These are phyloP conservation scores for Cercospora zeae-maydis DNA, from an alignment of 2,329 filamentous ascomycete genomes.

Conservation along the genomic window DNA sequence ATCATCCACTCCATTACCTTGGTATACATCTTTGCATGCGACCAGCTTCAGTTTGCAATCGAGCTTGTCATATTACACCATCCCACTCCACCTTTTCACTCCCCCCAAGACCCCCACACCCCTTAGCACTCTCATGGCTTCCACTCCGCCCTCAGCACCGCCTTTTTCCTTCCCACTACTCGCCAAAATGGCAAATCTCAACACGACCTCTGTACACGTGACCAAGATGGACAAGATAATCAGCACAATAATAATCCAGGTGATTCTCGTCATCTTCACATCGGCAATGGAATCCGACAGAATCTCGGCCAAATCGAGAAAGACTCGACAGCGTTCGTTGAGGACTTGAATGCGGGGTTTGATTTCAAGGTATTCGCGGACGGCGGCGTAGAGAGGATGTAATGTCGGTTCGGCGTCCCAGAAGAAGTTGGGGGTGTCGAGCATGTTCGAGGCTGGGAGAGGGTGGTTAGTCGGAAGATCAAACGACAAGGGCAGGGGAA, in stretches of 20 bases:
- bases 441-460: constrained; percentile 77
- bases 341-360: constrained; percentile 93
- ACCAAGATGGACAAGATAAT: constrained; percentile 89
- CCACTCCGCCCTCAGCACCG: background rate
- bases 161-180: constrained; percentile 16
- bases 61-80: background rate
- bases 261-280: constrained; percentile 91
- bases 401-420: constrained; percentile 96
- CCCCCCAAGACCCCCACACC: constrained; percentile 1
- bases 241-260: constrained; percentile 95
- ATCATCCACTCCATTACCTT: too few relatives aligned
- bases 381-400: constrained; percentile 87
- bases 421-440: constrained; percentile 95
- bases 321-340: constrained; percentile 94
- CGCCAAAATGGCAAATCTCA: constrained; percentile 74
- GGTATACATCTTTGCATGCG: too few relatives aligned
- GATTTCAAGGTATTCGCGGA: constrained; percentile 96
- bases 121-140: background rate
- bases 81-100: background rate
- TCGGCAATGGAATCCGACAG: constrained; percentile 88
- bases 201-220: constrained; percentile 80
- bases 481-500: background rate
- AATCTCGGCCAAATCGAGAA: constrained; percentile 93
- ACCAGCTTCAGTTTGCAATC: background rate
- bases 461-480: background rate